phyloP scores from a whole-genome alignment of 139 green algal genomes.

The Chlamydomonas eustigma region DNA sequence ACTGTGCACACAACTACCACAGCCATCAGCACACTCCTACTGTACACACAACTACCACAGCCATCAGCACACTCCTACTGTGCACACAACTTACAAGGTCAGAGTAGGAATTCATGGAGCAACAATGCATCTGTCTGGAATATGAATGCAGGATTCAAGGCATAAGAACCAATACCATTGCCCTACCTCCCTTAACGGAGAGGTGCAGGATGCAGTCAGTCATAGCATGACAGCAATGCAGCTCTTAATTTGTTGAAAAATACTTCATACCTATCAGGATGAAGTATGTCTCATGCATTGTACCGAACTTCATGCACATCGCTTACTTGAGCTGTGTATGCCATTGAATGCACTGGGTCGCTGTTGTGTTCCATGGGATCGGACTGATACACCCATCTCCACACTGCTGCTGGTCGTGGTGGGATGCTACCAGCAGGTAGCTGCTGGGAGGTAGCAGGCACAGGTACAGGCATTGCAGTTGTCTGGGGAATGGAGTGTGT shows the following conservation, averaged over 20 bases:
- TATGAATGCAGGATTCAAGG: neutral
- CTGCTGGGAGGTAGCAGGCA: too few species aligned
- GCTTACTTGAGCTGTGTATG: constrained; percentile 8
- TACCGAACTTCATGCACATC: neutral
- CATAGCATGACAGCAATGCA: neutral
- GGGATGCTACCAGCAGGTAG: neutral
- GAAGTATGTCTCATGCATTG: neutral
- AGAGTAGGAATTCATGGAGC: too few species aligned
- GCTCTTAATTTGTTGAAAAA: neutral
- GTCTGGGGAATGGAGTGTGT: too few species aligned
- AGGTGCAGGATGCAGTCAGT: neutral
- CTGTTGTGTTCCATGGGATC: constrained; percentile 42
- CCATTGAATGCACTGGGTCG: constrained; percentile 20
- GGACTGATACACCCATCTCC: constrained; percentile 22
- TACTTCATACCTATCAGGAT: neutral
- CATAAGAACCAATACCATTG: constrained; percentile 4
- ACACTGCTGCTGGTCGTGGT: neutral
- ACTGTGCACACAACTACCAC: too few species aligned
- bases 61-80: too few species aligned
- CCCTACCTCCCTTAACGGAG: neutral
- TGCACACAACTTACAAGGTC: too few species aligned
- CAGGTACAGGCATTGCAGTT: too few species aligned
- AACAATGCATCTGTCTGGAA: too few species aligned
- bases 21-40: too few species aligned
- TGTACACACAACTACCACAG: too few species aligned